These are phyloP conservation scores for Talaromyces adpressus DNA, from an alignment of 495 filamentous ascomycete genomes.

Conservation along the genomic window DNA sequence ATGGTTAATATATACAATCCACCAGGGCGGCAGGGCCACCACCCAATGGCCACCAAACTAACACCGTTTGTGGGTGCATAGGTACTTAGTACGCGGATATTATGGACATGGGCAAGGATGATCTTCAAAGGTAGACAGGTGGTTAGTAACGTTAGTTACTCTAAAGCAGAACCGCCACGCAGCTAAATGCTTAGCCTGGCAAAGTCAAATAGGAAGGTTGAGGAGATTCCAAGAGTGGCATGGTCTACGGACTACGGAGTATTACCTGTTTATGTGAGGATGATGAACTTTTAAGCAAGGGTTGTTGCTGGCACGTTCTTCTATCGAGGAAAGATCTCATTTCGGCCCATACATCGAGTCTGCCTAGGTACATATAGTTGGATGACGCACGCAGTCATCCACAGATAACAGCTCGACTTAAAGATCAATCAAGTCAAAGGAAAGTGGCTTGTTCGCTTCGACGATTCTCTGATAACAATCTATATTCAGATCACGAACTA, in stretches of 20 bases:
- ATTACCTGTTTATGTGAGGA: not conserved
- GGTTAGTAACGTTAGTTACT: not conserved
- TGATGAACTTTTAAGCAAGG: not conserved
- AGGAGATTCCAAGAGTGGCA: not conserved
- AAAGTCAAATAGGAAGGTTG: not conserved
- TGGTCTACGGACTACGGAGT: not conserved
- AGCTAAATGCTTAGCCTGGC: not conserved
- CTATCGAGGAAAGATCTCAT: not conserved
- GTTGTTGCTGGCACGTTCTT: not conserved
- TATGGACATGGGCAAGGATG: not conserved
- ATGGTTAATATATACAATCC: not conserved
- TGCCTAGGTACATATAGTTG: not conserved
- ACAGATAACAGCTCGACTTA: not conserved
- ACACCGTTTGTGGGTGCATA: no score
- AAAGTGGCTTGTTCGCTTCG: no score
- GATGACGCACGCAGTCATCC: not conserved
- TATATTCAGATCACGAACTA: not conserved
- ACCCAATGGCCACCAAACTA: no score
- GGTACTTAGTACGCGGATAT: not conserved
- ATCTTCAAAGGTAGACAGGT: not conserved
- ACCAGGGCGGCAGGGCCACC: no score
- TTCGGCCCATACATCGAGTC: not conserved
- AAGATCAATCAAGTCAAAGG: no score
- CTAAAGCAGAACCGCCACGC: not conserved
- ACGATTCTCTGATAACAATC: not conserved